Evolutionary conservation across 78 protist species (phyloP), one percentile per base, ranked within the genome.

Genomic region (Pigoraptor vietnamica): DNA sequence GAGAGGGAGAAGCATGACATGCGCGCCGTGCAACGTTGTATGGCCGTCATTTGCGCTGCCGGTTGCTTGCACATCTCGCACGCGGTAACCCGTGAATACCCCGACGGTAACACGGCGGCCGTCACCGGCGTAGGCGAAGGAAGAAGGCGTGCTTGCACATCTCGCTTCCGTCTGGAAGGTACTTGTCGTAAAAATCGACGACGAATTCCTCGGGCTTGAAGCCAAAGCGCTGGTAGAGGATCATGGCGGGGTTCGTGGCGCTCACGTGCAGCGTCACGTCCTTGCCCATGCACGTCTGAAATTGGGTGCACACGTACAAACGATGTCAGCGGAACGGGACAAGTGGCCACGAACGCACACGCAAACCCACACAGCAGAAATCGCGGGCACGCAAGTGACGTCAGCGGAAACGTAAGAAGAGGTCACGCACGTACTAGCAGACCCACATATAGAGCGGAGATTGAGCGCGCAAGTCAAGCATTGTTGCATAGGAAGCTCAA

Each of bases 241-340:
- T 34, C 90, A 95, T 91, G 81, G 97, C 97, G n/a, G 93, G 35
- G 83, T 95, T 95, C 19, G 87, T 92, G 29, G 92, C 89, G 0
- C 94, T 90, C n/a, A 94, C 97, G 37, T 95, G 97, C 19, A 95
- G 94, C 14, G 95, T 95, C 23, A 95, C 82, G 86, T 95, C 97
- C 83, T 39, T n/a, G 23, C 93, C 94, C 24, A 55, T 6, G 48
- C 40, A 37, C 86, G 86, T 10, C 92, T 89, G 86, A 0, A 89
- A 9, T 19, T 29, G 90, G 9, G 34, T 6, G 90, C n/a, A n/a
- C n/a, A n/a, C 89, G 40, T 19, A 1, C 33, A 86, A 19, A 86
- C 36, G 24, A 6, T 29, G 25, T 23, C 9, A 86, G 14, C 86
- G 33, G 24, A 81, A 81, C 21, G 33, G 37, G 24, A 81, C 2